Evolutionary conservation across 192 early-diverging fungal species (phyloP).

Genomic region (Coemansia sp.): DNA sequence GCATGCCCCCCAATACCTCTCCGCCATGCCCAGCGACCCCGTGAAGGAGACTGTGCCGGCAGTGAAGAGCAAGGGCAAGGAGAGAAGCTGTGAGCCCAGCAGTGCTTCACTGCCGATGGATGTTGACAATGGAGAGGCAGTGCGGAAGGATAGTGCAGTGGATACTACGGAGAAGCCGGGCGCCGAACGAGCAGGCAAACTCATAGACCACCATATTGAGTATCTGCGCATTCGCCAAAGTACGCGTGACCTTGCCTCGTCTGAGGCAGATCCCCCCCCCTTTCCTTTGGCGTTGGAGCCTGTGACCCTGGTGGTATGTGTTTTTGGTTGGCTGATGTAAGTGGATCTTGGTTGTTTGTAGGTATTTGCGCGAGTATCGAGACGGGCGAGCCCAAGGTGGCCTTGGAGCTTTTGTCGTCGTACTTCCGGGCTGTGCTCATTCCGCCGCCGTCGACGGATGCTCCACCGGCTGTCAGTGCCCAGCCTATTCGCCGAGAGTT

Average conservation of each 20-base stretch:
- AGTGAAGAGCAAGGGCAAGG: not conserved
- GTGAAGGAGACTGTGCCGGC: not conserved
- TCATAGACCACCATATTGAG: slow-evolving; percentile 44
- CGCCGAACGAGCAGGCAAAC: slow-evolving; percentile 19
- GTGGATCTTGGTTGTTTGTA: no score
- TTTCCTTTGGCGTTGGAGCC: no score
- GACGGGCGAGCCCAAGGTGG: slow-evolving; percentile 34
- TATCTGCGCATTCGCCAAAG: slow-evolving; percentile 41
- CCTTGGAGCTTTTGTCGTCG: slow-evolving; percentile 31
- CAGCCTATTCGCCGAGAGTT: slow-evolving; percentile 25
- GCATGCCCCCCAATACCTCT: slow-evolving; percentile 17
- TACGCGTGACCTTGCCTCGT: slow-evolving; percentile 5
- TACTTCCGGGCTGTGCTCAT: slow-evolving; percentile 41
- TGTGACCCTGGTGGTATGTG: no score
- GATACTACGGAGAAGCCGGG: not conserved
- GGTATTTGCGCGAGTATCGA: slow-evolving; percentile 40
- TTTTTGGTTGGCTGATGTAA: no score
- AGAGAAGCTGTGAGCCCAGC: not conserved
- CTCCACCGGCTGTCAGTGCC: not conserved
- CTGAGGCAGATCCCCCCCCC: not conserved
- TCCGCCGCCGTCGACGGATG: slow-evolving; percentile 11
- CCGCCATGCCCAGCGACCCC: not conserved
- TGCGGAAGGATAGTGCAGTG: not conserved
- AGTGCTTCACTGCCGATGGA: not conserved
- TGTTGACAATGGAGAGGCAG: not conserved